Conservation (phyloP, 768 basidiomycete genomes). For the Hemileccinum rubropunctum region DNA sequence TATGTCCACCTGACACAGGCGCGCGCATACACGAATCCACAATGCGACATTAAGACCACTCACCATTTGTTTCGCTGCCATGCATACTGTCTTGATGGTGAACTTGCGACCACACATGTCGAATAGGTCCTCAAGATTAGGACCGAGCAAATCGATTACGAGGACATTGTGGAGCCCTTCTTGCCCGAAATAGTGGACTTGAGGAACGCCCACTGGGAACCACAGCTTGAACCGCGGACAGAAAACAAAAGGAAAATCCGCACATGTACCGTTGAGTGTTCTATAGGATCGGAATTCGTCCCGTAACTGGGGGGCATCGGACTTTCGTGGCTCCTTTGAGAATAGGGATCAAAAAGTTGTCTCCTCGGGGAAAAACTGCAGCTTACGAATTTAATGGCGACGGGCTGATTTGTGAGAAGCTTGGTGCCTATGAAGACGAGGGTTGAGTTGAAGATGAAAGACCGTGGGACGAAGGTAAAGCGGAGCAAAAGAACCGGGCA, state of each 20-base stretch:
- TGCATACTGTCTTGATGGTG: conserved; percentile 95
- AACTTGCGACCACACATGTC: conserved; percentile 99
- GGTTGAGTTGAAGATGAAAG: conserved; percentile 11
- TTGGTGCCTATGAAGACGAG: conserved; percentile 63
- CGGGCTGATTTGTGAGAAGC: conserved; percentile 78
- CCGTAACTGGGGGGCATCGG: conserved; percentile 94
- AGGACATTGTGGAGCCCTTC: conserved; percentile 97
- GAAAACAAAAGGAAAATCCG: conserved; percentile 31
- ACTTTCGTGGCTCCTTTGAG: conserved; percentile 88
- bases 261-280: conserved; percentile 87
- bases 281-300: conserved; percentile 98
- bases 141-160: conserved; percentile 94
- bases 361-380: conserved; percentile 7
- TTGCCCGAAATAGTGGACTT: conserved; percentile 98
- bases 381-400: conserved; percentile 96
- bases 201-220: conserved; percentile 84
- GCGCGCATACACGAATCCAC: conserved; percentile 1
- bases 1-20: background rate
- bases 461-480: background rate
- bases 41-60: conserved; percentile 21
- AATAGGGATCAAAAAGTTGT: conserved; percentile 14
- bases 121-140: conserved; percentile 95
- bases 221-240: conserved; percentile 13
- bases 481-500: background rate
- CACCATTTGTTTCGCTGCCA: conserved; percentile 99